Percentiles rank a stretch among this genome's conserved stretches.
phyloP scores from a whole-genome alignment of 352 stramenopile genomes.

The Phytophthora chlamydospora region DNA sequence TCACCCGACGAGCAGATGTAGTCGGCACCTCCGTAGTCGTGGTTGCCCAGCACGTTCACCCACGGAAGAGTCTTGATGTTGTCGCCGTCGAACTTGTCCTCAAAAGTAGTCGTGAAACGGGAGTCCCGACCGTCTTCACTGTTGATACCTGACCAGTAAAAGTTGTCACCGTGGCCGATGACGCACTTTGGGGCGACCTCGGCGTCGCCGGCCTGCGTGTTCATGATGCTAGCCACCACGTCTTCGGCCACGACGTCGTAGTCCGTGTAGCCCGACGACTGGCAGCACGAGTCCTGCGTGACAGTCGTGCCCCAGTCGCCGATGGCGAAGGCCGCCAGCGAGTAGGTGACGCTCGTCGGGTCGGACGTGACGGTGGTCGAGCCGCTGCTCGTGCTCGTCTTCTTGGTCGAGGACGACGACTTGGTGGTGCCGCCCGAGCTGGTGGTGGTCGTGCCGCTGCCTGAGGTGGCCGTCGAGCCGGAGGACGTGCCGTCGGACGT shows the following conservation, averaged over 20 bases:
- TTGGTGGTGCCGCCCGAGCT: constrained; percentile 31
- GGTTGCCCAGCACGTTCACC: constrained; percentile 73
- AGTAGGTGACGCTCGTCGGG: constrained; percentile 45
- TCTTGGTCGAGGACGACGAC: constrained; percentile 27
- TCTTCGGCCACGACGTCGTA: constrained; percentile 69
- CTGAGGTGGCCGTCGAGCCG: constrained; percentile 20
- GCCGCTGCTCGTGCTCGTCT: constrained; percentile 26
- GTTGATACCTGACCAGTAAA: constrained; percentile 71
- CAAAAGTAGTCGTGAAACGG: constrained; percentile 64
- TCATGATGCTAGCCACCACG: constrained; percentile 63
- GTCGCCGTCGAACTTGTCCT: constrained; percentile 57
- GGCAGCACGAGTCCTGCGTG: constrained; percentile 70
- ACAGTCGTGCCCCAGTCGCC: constrained; percentile 76
- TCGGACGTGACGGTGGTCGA: constrained; percentile 41
- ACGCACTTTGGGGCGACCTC: constrained; percentile 58
- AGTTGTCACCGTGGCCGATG: constrained; percentile 72
- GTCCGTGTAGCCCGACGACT: constrained; percentile 59
- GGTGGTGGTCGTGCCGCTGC: constrained; percentile 14
- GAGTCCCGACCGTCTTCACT: constrained; percentile 47
- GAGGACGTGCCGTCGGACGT: constrained; percentile 30
- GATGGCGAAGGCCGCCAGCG: constrained; percentile 66
- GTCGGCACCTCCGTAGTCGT: constrained; percentile 68
- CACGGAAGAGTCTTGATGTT: constrained; percentile 60
- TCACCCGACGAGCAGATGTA: constrained; percentile 56
- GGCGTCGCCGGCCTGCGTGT: constrained; percentile 42